Evolutionary conservation across 2,329 filamentous ascomycete species (phyloP), one percentile per base, ranked within the genome.

Genomic region (Thielaviopsis punctulata): DNA sequence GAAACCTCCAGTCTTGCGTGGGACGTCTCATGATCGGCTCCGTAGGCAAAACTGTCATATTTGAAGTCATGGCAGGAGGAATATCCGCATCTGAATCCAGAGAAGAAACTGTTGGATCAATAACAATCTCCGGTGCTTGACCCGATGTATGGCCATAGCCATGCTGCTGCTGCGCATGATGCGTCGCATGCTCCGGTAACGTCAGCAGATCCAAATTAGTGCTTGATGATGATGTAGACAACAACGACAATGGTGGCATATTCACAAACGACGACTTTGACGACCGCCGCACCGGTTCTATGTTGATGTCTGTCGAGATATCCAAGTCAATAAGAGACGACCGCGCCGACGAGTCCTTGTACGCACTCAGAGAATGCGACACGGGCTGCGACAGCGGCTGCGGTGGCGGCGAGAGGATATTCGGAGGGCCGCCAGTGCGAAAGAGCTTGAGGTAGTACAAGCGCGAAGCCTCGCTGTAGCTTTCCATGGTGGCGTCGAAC

Each of bases 311-410:
- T 6, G 82, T 65, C 18, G 77, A 80, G 2, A 71, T 74, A 56
- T 81, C 79, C 7, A 82, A 69, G 58, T 82, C 79, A 53, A 82
- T 83, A 18, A 82, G 68, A 0, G 78, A 80, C 59, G 82, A 77
- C 52, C 75, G 67, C 60, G 62, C 69, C 18, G 72, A 59, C 62
- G 67, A 44, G 12, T 74, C 75, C 58, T 79, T 71, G 55, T 81
- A 71, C 23, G 77, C 69, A 1, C 82, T 62, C 0, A 78, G 77
- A 7, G 82, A 67, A 59, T 82, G 78, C 0, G 76, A 79, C 23
- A 59, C 63, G 3, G 66, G 66, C 9, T 48, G 45, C 1, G 52
- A 55, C 7, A 51, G 47, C 1, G 53, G 56, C 10, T 54, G 56
- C 24, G 59, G 57, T 1, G 64, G 63, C 0, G 66, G 64, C 2